Percentiles rank a stretch among this genome's conserved stretches.
phyloP scores from a whole-genome alignment of 495 filamentous ascomycete genomes.

The Talaromyces ruber region DNA sequence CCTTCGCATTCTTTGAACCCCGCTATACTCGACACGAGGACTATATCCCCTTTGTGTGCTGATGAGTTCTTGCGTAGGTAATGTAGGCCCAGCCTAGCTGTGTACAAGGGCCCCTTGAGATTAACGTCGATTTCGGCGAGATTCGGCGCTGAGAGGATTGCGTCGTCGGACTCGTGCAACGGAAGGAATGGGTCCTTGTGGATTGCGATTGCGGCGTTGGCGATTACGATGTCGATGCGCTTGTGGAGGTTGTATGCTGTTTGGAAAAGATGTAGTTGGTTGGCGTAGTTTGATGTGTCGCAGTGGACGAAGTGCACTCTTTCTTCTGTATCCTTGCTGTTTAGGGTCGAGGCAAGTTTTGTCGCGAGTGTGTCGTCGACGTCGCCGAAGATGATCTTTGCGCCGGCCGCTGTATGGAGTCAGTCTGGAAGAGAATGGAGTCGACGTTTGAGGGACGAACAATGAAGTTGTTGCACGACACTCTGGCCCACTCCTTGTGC shows the following conservation, averaged over 20 bases:
- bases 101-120: slow-evolving; percentile 20
- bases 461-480: slow-evolving; percentile 20
- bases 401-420: slow-evolving; percentile 16
- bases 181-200: slow-evolving; percentile 21
- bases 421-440: not conserved
- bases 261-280: slow-evolving; percentile 21
- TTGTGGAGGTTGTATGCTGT: slow-evolving; percentile 15
- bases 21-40: slow-evolving; percentile 23
- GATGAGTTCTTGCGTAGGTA: slow-evolving; percentile 18
- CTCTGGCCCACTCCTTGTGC: slow-evolving; percentile 27
- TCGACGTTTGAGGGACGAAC: too few relatives aligned
- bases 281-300: slow-evolving; percentile 24
- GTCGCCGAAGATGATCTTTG: slow-evolving; percentile 27
- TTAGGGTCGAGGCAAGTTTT: slow-evolving; percentile 14
- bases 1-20: slow-evolving; percentile 28
- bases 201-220: slow-evolving; percentile 25
- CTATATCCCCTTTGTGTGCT: slow-evolving; percentile 16
- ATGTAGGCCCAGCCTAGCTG: slow-evolving; percentile 20
- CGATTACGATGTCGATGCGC: slow-evolving; percentile 22
- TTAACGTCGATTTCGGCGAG: slow-evolving; percentile 27
- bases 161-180: not conserved
- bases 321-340: not conserved
- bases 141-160: slow-evolving; percentile 18
- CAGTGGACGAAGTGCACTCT: slow-evolving; percentile 21
- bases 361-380: slow-evolving; percentile 15